Evolutionary conservation across 106 monocot species (phyloP).

Genomic region (Acorus calamus): DNA sequence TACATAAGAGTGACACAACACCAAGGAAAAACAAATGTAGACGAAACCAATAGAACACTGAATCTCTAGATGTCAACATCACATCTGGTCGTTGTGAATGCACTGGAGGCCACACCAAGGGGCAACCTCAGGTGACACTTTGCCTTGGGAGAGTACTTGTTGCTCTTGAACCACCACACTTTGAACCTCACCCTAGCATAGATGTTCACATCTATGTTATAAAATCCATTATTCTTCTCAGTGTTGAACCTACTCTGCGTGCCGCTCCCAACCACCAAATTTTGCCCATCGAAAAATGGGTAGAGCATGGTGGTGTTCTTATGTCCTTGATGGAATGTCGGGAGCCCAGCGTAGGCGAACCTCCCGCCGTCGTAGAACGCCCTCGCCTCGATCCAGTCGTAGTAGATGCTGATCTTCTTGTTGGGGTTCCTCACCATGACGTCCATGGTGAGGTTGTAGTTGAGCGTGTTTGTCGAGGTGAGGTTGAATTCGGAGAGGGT

Average conservation of each 20-base stretch:
- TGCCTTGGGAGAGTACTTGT: not conserved
- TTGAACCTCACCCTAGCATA: conserved; percentile 2
- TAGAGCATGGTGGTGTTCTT: not conserved
- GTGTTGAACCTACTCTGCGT: not conserved
- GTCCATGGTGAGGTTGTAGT: conserved; percentile 3
- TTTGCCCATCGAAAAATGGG: not conserved
- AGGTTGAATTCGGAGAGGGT: not conserved
- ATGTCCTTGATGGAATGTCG: not conserved
- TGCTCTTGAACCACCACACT: not conserved
- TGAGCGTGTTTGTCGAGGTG: not conserved
- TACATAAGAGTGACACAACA: too few species aligned
- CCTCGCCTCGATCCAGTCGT: conserved; percentile 1
- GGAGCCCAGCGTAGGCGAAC: not conserved
- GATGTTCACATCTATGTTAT: not conserved
- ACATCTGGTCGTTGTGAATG: not conserved
- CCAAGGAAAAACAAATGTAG: too few species aligned
- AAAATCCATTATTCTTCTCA: conserved; percentile 1
- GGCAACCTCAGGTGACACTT: not conserved
- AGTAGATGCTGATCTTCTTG: not conserved
- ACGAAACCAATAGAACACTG: too few species aligned
- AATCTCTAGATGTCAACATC: not conserved
- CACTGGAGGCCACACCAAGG: not conserved
- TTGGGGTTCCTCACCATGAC: conserved; percentile 2
- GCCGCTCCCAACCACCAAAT: too few species aligned
- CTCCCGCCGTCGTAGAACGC: not conserved